Conservation (phyloP, 2,329 filamentous ascomycete genomes). For the Zasmidium cellare region DNA sequence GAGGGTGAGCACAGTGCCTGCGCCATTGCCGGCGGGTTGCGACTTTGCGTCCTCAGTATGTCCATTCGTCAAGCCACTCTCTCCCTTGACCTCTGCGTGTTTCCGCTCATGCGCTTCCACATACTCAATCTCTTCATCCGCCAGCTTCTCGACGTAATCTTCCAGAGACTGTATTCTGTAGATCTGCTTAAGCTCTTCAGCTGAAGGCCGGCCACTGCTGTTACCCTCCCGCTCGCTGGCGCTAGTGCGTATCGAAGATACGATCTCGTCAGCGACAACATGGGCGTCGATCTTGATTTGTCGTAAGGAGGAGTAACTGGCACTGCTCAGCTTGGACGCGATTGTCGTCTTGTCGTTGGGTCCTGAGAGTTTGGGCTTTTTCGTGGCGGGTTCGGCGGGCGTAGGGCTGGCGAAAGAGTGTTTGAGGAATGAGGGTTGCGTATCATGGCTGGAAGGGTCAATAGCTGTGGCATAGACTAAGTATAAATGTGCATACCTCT, state of each 20-base stretch:
- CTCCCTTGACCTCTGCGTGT: slow-evolving; percentile 18
- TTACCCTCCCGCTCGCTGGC: slow-evolving; percentile 20
- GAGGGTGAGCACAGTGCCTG: slow-evolving; percentile 69
- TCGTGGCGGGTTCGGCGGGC: slow-evolving; percentile 44
- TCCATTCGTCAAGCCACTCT: slow-evolving; percentile 14
- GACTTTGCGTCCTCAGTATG: slow-evolving; percentile 1
- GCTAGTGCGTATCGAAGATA: slow-evolving; percentile 34
- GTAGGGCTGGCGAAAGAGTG: slow-evolving; percentile 34
- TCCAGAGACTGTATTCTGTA: slow-evolving; percentile 32
- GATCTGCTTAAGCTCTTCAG: slow-evolving; percentile 39
- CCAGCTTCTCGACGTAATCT: slow-evolving; percentile 27
- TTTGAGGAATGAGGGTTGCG: slow-evolving; percentile 47
- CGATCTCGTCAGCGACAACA: slow-evolving; percentile 40
- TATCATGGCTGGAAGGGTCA: slow-evolving; percentile 37
- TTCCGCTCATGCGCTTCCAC: slow-evolving; percentile 7
- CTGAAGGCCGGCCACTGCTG: slow-evolving; percentile 30
- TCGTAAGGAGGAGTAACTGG: slow-evolving; percentile 43
- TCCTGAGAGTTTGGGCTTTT: slow-evolving; percentile 46
- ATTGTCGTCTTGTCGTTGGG: slow-evolving; percentile 38
- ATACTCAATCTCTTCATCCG: slow-evolving; percentile 30
- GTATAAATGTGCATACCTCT: slow-evolving; percentile 34
- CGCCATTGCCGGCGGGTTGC: slow-evolving; percentile 26
- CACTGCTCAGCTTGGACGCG: slow-evolving; percentile 37
- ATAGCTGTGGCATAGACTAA: slow-evolving; percentile 4
- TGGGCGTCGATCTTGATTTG: slow-evolving; percentile 46